phyloP scores from a whole-genome alignment of 805 yeast species.

The Metschnikowia chrysomelidarum region DNA sequence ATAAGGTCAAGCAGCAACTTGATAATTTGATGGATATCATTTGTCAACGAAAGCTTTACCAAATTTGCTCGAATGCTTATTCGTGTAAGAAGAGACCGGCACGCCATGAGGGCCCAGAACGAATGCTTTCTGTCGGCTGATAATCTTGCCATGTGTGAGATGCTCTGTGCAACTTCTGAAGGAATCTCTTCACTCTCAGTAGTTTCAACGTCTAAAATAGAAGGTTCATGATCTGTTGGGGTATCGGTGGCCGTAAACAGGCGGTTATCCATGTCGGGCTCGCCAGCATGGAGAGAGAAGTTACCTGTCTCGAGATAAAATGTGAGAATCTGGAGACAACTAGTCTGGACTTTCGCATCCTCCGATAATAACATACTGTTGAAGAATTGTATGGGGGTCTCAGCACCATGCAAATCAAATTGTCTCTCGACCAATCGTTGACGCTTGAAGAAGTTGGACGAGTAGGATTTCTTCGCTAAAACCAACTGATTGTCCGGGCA shows the following conservation, averaged over 20 bases:
- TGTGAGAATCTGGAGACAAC: slow-evolving; percentile 29
- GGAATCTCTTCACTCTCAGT: neutral
- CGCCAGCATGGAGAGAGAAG: no score
- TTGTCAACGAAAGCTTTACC: neutral
- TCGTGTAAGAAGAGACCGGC: slow-evolving; percentile 8
- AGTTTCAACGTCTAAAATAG: neutral
- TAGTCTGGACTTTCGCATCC: slow-evolving; percentile 14
- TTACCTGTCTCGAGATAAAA: slow-evolving; percentile 24
- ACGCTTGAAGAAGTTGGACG: slow-evolving; percentile 19
- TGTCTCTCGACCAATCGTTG: slow-evolving; percentile 21
- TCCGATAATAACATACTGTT: slow-evolving; percentile 23
- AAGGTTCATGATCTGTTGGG: neutral
- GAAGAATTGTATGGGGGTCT: slow-evolving; percentile 22
- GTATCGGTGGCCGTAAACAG: neutral
- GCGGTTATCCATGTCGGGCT: no score
- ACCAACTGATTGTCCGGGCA: no score
- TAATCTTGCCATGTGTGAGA: slow-evolving; percentile 4
- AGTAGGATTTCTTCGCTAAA: slow-evolving; percentile 1
- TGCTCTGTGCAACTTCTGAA: neutral
- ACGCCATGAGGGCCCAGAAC: slow-evolving; percentile 28
- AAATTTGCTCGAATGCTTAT: neutral
- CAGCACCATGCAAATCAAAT: slow-evolving; percentile 6
- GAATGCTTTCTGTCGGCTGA: slow-evolving; percentile 9
- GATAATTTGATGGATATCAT: slow-evolving; percentile 22
- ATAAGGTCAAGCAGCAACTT: slow-evolving; percentile 37